Evolutionary conservation across 1,284 basidiomycete genomes (phyloP), one percentile per base, ranked within the genome.

Genomic region (Apiotrichum veenhuisii): DNA sequence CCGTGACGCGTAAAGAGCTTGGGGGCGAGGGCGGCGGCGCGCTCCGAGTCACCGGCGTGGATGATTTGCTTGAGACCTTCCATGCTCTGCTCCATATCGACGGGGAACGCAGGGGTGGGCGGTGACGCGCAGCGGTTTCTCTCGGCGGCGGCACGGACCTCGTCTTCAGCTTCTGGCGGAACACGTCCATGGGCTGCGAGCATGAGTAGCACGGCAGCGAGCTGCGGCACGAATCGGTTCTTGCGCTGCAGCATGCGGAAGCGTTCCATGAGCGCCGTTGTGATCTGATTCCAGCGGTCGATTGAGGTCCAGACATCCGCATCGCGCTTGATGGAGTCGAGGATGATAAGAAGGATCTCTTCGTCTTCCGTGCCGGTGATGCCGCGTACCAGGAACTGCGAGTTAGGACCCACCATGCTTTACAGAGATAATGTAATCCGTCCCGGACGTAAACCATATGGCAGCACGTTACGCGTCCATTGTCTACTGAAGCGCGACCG

Each of bases 221-320:
- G 61, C 1, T 60, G 58, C 0, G 55, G 58, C 54, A 70, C 62
- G 48, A 66, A 64, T 33, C 55, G 55, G 11, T 67, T 65, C 34
- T 57, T 49, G 27, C 59, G 59, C 48, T 68, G 63, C 38, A 69
- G 59, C 12, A 51, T 43, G 25, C 69, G 65, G 55, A 71, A 67
- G 23, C 69, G 61, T 36, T 69, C 65, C 54, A 76, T 63, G 26
- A 74, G 56, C 5, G 68, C 71, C 37, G 69, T 63, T 9, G 66
- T 64, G 30, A 76, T 57, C 36, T 65, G 59, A 8, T 53, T 60
- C 72, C 72, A 74, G 11, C 70, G 64, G 56, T 76, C 74, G 53
- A 72, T 73, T 1, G 72, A 67, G 1, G 74, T 76, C 73, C 73
- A 76, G 3, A 68, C 63, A 49, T 74, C 73, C 12, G 69, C 74